Evolutionary conservation across 2,329 filamentous ascomycete species (phyloP).

Genomic region (Penicillium nordicum): DNA sequence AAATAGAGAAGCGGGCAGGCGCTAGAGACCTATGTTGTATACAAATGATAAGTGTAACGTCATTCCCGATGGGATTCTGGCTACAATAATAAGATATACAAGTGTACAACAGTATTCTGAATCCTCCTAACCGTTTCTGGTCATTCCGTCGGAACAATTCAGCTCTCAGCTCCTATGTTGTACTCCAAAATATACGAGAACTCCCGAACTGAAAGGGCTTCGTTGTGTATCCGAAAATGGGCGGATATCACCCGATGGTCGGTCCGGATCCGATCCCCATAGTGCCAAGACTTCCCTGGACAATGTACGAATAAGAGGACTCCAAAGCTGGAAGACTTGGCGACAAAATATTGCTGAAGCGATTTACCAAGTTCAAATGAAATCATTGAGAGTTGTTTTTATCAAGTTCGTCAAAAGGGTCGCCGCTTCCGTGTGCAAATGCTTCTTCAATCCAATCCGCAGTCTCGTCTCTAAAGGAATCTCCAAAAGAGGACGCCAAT

Average conservation of each 20-base stretch:
- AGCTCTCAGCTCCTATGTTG: neutral
- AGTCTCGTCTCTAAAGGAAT: conserved; percentile 38
- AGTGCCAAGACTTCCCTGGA: conserved; percentile 1
- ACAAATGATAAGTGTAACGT: conserved; percentile 7
- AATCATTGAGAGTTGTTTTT: conserved; percentile 2
- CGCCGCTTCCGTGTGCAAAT: conserved; percentile 16
- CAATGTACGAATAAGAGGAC: neutral
- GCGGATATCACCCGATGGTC: conserved; percentile 17
- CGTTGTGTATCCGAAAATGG: neutral
- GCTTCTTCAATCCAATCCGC: conserved; percentile 27
- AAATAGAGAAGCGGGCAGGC: neutral
- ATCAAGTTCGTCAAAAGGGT: conserved; percentile 18
- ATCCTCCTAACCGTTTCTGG: neutral
- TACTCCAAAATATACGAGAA: neutral
- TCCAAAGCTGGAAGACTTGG: neutral
- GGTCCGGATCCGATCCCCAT: conserved; percentile 20
- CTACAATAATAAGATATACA: neutral
- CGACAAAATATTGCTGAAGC: neutral
- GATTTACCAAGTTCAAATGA: neutral
- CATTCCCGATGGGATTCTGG: conserved; percentile 8
- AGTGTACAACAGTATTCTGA: neutral
- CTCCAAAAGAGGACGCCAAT: conserved; percentile 13
- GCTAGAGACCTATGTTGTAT: conserved; percentile 3
- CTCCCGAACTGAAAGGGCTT: conserved; percentile 1
- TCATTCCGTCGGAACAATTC: conserved; percentile 10